A percentile compares a stretch with the other conserved stretches of the same genome.
Evolutionary conservation across 2,329 filamentous ascomycete genomes (phyloP).

Genomic region (Cytospora piceae): DNA sequence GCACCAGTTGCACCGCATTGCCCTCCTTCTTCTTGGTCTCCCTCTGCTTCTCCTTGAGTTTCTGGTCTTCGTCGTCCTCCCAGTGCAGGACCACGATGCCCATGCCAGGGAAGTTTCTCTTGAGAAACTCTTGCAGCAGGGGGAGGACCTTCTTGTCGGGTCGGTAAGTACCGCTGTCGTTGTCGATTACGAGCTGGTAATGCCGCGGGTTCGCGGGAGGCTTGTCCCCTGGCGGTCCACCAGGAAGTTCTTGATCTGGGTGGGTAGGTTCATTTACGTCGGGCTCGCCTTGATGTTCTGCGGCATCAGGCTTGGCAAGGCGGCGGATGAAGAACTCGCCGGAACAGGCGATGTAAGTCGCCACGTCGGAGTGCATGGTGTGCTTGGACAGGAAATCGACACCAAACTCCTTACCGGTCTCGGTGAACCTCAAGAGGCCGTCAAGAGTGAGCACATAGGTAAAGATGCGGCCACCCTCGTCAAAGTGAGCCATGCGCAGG

Average conservation of each 20-base stretch:
- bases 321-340: constrained; percentile 91
- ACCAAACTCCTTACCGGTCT: constrained; percentile 93
- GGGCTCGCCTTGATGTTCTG: constrained; percentile 41
- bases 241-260: constrained; percentile 51
- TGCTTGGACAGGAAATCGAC: constrained; percentile 94
- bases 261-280: constrained; percentile 54
- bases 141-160: constrained; percentile 80
- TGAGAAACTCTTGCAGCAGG: constrained; percentile 70
- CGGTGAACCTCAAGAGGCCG: constrained; percentile 85
- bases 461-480: constrained; percentile 83
- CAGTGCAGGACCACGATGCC: constrained; percentile 76
- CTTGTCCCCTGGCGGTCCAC: constrained; percentile 48
- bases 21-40: constrained; percentile 71
- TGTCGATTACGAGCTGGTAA: constrained; percentile 92
- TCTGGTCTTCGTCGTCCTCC: constrained; percentile 72
- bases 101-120: constrained; percentile 75
- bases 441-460: constrained; percentile 93
- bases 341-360: constrained; percentile 86
- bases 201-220: constrained; percentile 54
- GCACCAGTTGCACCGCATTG: constrained; percentile 55
- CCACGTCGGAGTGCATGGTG: constrained; percentile 94
- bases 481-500: constrained; percentile 83
- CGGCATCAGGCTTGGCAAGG: constrained; percentile 54
- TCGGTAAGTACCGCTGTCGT: constrained; percentile 91
- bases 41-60: constrained; percentile 77